Evolutionary conservation across 768 basidiomycete genomes (phyloP), one percentile per base, ranked within the genome.

Genomic region (Scleroderma citrinum): DNA sequence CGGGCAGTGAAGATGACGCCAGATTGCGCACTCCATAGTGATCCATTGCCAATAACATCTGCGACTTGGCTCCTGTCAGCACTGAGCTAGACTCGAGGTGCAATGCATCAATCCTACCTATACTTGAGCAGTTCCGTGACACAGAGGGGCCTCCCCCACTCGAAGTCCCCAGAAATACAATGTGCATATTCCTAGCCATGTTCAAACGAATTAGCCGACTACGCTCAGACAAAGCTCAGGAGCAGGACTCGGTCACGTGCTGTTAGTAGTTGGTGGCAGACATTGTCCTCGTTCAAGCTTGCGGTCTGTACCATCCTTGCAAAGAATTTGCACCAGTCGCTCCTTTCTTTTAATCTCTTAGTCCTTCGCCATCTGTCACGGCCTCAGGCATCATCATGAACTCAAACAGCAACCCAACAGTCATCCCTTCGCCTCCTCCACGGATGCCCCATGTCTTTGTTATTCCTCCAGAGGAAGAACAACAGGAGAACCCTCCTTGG

Each of bases 91-190:
- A 29, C 26, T 14, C n/a, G 12, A 16, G 19, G 16, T 16, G 16
- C 40, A 16, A 24, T 7, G 40, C 26, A 1, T 21, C 24, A 20
- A 52, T 49, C 57, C 34, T 35, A 64, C 62, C 53, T 3, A 88
- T 76, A 23, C 83, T 83, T 0, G 87, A 87, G 66, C 87, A 88
- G 50, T 87, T 85, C 44, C 89, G 77, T n/a, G 80, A 72, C 42
- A 77, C 71, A 5, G 79, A 74, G 3, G 89, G 89, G 0, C 89
- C 88, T 11, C 87, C 85, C 7, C 88, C 88, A 24, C 81, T 81
- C 37, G 76, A 83, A 2, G 86, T 90, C 13, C 88, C 88, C 8
- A 91, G 69, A 59, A 92, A 91, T 21, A 80, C 83, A 37, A 88
- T 70, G 16, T 68, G 66, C 67, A 87, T 77, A 47, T 73, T 58